Evolutionary conservation across 306 rosid species (phyloP).

Genomic region (Prunus davidiana): DNA sequence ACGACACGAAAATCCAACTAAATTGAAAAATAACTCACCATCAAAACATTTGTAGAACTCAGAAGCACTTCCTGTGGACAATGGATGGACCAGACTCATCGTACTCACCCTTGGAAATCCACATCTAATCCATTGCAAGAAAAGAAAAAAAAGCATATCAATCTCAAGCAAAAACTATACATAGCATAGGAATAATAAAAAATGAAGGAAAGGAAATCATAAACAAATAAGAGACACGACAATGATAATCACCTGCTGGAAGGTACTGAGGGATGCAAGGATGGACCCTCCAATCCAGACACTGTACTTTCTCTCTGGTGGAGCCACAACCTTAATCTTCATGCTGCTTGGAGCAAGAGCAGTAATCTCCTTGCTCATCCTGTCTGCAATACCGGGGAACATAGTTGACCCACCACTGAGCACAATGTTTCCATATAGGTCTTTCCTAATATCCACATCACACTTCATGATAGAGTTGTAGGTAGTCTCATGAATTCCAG

Average conservation of each 20-base stretch:
- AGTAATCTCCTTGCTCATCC: slow-evolving; percentile 98
- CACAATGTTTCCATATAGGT: slow-evolving; percentile 90
- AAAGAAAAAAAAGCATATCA: slow-evolving; percentile 8
- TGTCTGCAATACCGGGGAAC: slow-evolving; percentile 98
- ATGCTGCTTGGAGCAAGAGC: slow-evolving; percentile 99
- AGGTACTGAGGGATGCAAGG: slow-evolving; percentile 99
- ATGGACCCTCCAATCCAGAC: slow-evolving; percentile 99
- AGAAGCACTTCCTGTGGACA: slow-evolving; percentile 98
- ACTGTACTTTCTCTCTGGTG: slow-evolving; percentile 96
- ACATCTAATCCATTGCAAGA: slow-evolving; percentile 54
- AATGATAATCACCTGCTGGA: slow-evolving; percentile 73
- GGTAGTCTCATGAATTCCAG: slow-evolving; percentile 95
- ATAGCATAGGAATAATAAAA: background rate
- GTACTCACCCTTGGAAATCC: slow-evolving; percentile 94
- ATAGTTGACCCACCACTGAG: slow-evolving; percentile 98
- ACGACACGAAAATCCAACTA: slow-evolving; percentile 80
- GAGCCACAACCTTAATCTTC: slow-evolving; percentile 98
- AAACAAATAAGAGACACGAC: background rate
- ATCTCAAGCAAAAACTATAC: background rate
- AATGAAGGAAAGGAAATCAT: background rate
- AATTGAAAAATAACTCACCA: slow-evolving; percentile 62
- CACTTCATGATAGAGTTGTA: slow-evolving; percentile 98
- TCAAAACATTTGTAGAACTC: slow-evolving; percentile 44
- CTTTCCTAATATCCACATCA: slow-evolving; percentile 97
- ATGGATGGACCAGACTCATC: slow-evolving; percentile 97